Base-by-base conservation (phyloP, 2,329 filamentous ascomycete genomes). In the Neonectria hederae region DNA sequence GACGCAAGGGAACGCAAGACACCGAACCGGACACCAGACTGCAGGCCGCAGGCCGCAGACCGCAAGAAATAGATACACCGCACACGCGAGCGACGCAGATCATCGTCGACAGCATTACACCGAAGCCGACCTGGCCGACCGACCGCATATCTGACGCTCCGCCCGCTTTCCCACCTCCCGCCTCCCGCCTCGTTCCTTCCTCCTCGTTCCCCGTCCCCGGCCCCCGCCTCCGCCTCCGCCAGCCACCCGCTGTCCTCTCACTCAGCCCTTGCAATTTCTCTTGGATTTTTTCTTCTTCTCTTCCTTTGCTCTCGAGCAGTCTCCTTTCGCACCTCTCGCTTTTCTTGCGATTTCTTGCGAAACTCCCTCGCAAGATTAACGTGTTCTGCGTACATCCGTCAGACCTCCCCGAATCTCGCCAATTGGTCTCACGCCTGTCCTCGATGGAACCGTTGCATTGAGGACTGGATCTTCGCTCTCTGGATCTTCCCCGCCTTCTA, bases 361-460 rank as follows among this genome's bases (percentile, higher is more conserved):
- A 63, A 55, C 53, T 62, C 13, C 46, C 2, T 55, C 53, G 32
- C 19, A 51, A 26, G 19, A 17, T 51, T 56, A 38, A 48, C 28
- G 21, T 24, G 40, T 54, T 22, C n/a, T 54, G 57, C 11, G 30
- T 21, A 19, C 51, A 13, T 28, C 28, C 24, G 40, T 28, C 35
- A 45, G 35, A 19, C 19, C n/a, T n/a, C 17, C 5, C 32, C 48
- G 22, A 35, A 24, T 21, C 19, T 28, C 30, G 21, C 46, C 53
- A 60, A 55, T 60, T 49, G 57, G 60, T 42, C 52, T 19, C 14
- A 38, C 24, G 35, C 19, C 60, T 17, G 52, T 61, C 40, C 42
- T 65, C 64, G 52, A 72, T 72, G 71, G 67, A 67, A 55, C 21
- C 11, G 62, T 65, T 46, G 62, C 57, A 32, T 64, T 73, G 63